These are phyloP conservation scores for Lepidopterella palustris DNA, from an alignment of 495 filamentous ascomycete genomes.

Conservation along the genomic window DNA sequence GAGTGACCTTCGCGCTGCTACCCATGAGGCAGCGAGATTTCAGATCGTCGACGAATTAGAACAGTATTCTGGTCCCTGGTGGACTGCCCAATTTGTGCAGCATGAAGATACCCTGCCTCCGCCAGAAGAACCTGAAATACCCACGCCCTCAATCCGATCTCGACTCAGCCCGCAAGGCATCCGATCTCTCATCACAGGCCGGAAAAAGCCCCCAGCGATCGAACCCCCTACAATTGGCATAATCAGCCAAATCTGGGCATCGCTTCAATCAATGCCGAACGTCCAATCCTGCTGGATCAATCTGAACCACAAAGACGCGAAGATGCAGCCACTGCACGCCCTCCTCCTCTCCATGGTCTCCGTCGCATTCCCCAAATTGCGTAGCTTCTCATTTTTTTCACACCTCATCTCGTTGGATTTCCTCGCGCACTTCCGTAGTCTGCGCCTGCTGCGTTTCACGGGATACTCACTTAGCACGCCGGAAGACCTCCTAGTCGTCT, in stretches of 20 bases:
- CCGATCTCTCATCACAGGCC: background rate
- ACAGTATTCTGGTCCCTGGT: background rate
- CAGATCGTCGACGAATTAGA: background rate
- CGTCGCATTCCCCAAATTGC: background rate
- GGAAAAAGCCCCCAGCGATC: background rate
- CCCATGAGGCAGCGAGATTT: background rate
- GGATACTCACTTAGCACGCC: background rate
- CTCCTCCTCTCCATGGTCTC: background rate
- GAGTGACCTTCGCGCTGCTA: background rate
- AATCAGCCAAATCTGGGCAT: background rate
- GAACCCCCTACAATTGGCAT: background rate
- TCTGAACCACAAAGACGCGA: background rate
- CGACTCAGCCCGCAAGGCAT: background rate
- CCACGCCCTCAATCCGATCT: background rate
- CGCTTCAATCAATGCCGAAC: background rate
- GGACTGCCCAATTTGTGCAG: background rate
- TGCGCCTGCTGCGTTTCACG: conserved; percentile 1
- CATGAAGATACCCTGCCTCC: background rate
- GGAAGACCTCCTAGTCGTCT: background rate
- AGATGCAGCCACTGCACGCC: background rate
- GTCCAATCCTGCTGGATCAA: conserved; percentile 1
- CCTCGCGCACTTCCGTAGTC: background rate
- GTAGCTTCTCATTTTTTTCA: background rate
- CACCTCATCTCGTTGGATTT: background rate
- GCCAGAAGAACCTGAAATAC: background rate